Evolutionary conservation across 176 grass and related monocot genomes (phyloP).

Genomic region (Thinopyrum elongatum): DNA sequence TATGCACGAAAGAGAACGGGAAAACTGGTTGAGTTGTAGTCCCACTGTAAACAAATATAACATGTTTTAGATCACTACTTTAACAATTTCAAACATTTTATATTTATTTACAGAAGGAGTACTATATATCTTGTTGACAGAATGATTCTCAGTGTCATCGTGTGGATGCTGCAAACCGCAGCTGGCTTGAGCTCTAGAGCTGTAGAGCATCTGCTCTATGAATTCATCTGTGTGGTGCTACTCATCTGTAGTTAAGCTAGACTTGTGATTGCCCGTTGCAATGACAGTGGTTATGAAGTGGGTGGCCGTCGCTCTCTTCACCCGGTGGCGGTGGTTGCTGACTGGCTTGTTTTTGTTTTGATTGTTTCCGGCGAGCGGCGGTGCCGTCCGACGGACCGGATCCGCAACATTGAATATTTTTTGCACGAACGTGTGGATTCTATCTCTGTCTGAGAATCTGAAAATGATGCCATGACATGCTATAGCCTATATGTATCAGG

Average conservation of each 20-base stretch:
- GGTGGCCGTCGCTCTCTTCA: not conserved
- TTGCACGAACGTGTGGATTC: no score
- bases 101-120: no score
- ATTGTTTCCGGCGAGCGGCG: not conserved
- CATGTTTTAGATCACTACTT: no score
- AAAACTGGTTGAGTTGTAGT: no score
- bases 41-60: no score
- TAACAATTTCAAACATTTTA: no score
- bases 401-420: no score
- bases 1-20: no score
- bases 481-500: no score
- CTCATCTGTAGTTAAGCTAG: not conserved
- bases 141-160: not conserved
- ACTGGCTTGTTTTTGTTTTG: not conserved
- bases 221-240: not conserved
- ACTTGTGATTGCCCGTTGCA: not conserved
- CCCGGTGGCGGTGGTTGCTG: not conserved
- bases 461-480: no score
- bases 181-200: not conserved
- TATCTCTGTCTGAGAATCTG: no score
- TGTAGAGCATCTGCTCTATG: not conserved
- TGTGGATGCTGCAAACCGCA: not conserved
- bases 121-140: no score
- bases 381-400: slow-evolving; percentile 15
- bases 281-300: not conserved